Evolutionary conservation across 441 rosid species (phyloP).

Genomic region (Corymbia citriodora): DNA sequence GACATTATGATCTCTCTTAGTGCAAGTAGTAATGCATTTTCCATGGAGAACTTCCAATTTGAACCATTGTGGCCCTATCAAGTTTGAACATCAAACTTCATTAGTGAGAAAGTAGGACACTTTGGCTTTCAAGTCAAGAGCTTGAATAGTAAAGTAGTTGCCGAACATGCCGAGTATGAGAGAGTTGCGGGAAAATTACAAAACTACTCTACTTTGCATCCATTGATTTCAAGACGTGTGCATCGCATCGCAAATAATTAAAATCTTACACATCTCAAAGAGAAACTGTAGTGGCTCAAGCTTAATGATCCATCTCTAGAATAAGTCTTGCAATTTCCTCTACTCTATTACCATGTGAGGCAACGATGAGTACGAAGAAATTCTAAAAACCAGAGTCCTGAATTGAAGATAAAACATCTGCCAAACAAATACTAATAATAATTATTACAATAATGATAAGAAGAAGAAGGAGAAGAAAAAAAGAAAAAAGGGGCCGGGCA

Average conservation of each 20-base stretch:
- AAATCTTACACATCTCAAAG: background rate
- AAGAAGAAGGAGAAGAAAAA: background rate
- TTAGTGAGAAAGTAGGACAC: background rate
- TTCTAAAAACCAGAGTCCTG: background rate
- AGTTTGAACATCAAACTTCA: background rate
- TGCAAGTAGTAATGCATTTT: too few species aligned
- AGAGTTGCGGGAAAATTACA: background rate
- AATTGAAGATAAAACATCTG: background rate
- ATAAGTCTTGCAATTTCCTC: background rate
- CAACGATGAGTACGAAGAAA: background rate
- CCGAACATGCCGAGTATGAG: background rate
- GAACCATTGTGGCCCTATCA: background rate
- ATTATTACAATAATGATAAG: background rate
- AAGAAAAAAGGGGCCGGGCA: too few species aligned
- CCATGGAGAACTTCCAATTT: background rate
- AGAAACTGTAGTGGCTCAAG: background rate
- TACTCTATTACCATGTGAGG: background rate
- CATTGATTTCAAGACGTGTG: background rate
- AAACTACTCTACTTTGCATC: background rate
- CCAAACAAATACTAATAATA: background rate
- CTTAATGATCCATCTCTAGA: background rate
- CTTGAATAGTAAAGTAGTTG: accelerated
- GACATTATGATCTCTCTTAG: too few species aligned
- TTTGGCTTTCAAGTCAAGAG: background rate
- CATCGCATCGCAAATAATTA: too few species aligned